Percentiles rank a stretch among this genome's conserved stretches.
Evolutionary conservation across 768 basidiomycete species (phyloP).

Genomic region (Leucocoprinus sp.): DNA sequence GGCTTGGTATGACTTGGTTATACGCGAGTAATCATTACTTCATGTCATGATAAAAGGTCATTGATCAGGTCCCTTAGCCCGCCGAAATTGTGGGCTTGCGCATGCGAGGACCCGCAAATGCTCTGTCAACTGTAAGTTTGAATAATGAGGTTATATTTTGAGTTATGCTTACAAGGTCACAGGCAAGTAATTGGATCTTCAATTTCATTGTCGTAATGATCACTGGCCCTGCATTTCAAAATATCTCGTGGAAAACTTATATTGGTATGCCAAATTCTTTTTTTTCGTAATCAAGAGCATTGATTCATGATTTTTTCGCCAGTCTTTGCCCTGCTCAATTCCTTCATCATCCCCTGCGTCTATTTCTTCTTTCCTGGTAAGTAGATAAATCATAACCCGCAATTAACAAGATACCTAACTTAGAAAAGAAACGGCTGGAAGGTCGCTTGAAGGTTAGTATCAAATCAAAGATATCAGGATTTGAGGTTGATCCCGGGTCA

Average conservation of each 20-base stretch:
- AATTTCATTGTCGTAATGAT: conserved; percentile 57
- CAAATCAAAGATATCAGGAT: background rate
- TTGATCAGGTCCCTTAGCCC: conserved; percentile 28
- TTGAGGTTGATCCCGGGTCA: background rate
- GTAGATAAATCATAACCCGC: conserved; percentile 1
- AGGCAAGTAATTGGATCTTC: conserved; percentile 46
- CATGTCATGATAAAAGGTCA: background rate
- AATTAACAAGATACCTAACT: background rate
- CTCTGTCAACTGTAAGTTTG: conserved; percentile 40
- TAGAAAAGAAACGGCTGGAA: conserved; percentile 43
- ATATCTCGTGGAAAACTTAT: conserved; percentile 53
- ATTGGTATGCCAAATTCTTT: conserved; percentile 27
- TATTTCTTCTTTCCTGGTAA: conserved; percentile 48
- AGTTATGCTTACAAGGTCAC: background rate
- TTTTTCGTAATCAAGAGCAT: background rate
- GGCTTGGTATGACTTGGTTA: conserved; percentile 67
- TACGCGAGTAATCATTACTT: conserved; percentile 35
- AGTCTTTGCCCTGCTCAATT: conserved; percentile 51
- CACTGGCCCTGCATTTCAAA: conserved; percentile 49
- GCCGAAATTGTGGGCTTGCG: conserved; percentile 58
- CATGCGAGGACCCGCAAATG: conserved; percentile 58
- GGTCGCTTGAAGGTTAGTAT: conserved; percentile 40
- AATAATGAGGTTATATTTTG: background rate
- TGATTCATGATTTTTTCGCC: conserved; percentile 8
- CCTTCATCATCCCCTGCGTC: conserved; percentile 46